Percentiles rank a stretch among this genome's conserved stretches.
Evolutionary conservation across 2,329 filamentous ascomycete species (phyloP).

Genomic region (Colletotrichum sp.): DNA sequence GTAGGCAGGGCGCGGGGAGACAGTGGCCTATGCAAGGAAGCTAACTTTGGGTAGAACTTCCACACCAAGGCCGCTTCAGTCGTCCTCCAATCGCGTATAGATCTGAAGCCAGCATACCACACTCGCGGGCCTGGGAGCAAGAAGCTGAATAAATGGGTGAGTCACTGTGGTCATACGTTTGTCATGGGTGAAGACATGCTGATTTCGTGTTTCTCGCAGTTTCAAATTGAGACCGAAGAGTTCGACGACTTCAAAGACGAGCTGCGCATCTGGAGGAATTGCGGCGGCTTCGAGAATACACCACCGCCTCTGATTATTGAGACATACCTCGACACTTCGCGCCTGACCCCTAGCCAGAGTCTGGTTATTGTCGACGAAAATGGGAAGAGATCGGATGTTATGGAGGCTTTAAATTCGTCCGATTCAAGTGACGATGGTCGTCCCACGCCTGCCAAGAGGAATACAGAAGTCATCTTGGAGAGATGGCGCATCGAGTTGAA

Average conservation of each 20-base stretch:
- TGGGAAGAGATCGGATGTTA: conserved; percentile 91
- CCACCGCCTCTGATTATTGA: conserved; percentile 90
- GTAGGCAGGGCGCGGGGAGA: conserved; percentile 48
- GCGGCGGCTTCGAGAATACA: conserved; percentile 72
- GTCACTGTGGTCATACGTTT: conserved; percentile 32
- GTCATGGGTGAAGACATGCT: neutral
- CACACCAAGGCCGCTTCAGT: conserved; percentile 86
- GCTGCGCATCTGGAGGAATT: conserved; percentile 80
- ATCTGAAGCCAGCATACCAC: conserved; percentile 63
- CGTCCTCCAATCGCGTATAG: conserved; percentile 81
- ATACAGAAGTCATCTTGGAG: conserved; percentile 83
- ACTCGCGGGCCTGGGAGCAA: conserved; percentile 48
- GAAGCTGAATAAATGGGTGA: conserved; percentile 87
- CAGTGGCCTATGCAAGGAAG: neutral
- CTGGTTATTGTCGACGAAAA: conserved; percentile 87
- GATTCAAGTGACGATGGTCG: conserved; percentile 52
- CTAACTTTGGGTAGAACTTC: conserved; percentile 72
- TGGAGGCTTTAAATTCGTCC: conserved; percentile 77
- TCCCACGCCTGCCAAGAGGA: conserved; percentile 43
- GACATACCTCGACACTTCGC: conserved; percentile 82
- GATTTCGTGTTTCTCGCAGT: conserved; percentile 57
- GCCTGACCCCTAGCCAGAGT: conserved; percentile 82
- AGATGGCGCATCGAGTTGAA: conserved; percentile 89
- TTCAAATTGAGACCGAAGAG: conserved; percentile 93
- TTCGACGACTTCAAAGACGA: conserved; percentile 87